Evolutionary conservation across 257 asterid genomes (phyloP), one percentile per base, ranked within the genome.

Genomic region (Solanum acaule): DNA sequence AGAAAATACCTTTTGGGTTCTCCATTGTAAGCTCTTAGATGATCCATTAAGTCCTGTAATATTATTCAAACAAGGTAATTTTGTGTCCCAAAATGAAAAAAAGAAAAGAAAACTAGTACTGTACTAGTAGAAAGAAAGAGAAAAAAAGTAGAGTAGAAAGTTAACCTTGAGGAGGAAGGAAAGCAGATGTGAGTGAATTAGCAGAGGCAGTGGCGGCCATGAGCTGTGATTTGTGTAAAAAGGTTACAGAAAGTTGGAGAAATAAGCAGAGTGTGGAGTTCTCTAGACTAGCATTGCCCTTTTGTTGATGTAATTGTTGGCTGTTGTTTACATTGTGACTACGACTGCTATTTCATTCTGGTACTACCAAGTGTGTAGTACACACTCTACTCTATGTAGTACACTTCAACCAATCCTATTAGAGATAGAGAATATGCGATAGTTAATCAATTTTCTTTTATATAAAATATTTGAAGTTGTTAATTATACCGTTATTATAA

Each of bases 1-100:
- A 52, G 9, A 6, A 42, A 88, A 3, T 59, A 96, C 99, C 98
- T 95, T 91, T 83, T 83, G 92, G 89, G 78, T 93, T 71, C 88
- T 88, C 89, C 87, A 90, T 1, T 78, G 92, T 37, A 95, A 87
- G 88, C 89, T 86, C 49, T 91, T 52, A 52, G 59, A 38, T 91
- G 33, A 38, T 13, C 89, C 89, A 56, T 20, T 2, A 20, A 56
- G 10, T 35, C 91, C 93, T 91, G 91, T 86, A 52, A 52, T 52
- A 77, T 78, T 52, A 52, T 52, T 52, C 65, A 89, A 20, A 16
- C 3, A 16, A 16, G 61, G 9, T 52, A 52, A 52, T 52, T 16
- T 52, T 2, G 61, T 52, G 23, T 52, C 61, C 61, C 61, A 52
- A 52, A 52, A 52, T 52, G 23, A 15, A 16, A 49, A 16, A 46